A percentile compares a stretch with the other conserved stretches of the same genome.
These are phyloP conservation scores for Cucumis sativus DNA, from an alignment of 306 rosid genomes.

Conservation along the genomic window Cucumber_9930_V3 NC_026655.2:16224501-16225000, in stretches of 20 bases:
- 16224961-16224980: constrained; percentile 26
- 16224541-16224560: constrained; percentile 85
- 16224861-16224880: not conserved
- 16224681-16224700: constrained; percentile 69
- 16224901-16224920: not conserved
- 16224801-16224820: constrained; percentile 29
- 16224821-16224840: constrained; percentile 19
- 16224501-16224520: constrained; percentile 44
- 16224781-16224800: constrained; percentile 42
- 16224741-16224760: constrained; percentile 86
- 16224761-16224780: constrained; percentile 74
- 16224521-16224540: constrained; percentile 43
- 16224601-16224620: constrained; percentile 54
- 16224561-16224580: constrained; percentile 52
- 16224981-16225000: constrained; percentile 10
- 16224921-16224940: not conserved
- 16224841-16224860: not conserved
- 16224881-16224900: constrained; percentile 7
- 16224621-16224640: constrained; percentile 73
- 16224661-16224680: constrained; percentile 47
- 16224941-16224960: not conserved
- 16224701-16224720: constrained; percentile 45
- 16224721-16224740: constrained; percentile 62
- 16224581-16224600: constrained; percentile 68
- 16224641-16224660: constrained; percentile 75